A percentile compares a stretch with the other conserved stretches of the same genome.
Evolutionary conservation across 805 yeast species (phyloP).

Genomic region (Nakazawaea wickerhamii): DNA sequence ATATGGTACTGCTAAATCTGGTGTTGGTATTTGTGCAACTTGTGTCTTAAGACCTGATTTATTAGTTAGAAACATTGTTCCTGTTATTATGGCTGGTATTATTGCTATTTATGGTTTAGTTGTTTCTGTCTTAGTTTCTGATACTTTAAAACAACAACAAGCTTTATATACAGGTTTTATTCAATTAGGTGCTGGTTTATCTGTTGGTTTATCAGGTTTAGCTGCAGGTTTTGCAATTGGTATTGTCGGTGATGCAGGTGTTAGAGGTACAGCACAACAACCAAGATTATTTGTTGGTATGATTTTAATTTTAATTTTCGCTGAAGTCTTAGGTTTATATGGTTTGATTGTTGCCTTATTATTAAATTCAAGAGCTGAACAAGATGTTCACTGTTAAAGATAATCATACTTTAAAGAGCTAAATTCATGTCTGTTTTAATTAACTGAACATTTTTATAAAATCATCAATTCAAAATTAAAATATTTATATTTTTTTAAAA

Average conservation of each 20-base stretch:
- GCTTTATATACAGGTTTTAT: slow-evolving; percentile 96
- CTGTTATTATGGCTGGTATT: slow-evolving; percentile 99
- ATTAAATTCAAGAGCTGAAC: slow-evolving; percentile 96
- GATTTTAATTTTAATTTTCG: slow-evolving; percentile 97
- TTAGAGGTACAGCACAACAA: slow-evolving; percentile 96
- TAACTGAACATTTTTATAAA: no score
- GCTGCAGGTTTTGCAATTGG: slow-evolving; percentile 99
- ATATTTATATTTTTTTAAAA: no score
- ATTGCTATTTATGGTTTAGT: slow-evolving; percentile 98
- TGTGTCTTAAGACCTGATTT: slow-evolving; percentile 97
- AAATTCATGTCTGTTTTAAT: no score
- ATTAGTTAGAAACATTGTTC: slow-evolving; percentile 88
- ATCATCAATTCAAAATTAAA: no score
- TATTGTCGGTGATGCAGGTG: slow-evolving; percentile 99
- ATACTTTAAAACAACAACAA: slow-evolving; percentile 81
- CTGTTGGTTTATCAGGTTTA: slow-evolving; percentile 94
- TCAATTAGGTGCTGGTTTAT: slow-evolving; percentile 96
- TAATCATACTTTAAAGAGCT: not conserved
- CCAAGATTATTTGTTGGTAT: slow-evolving; percentile 98
- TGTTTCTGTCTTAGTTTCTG: slow-evolving; percentile 91
- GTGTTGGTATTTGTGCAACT: slow-evolving; percentile 99
- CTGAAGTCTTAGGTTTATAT: slow-evolving; percentile 97
- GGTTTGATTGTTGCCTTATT: slow-evolving; percentile 97
- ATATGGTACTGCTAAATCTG: slow-evolving; percentile 98
- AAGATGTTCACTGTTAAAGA: slow-evolving; percentile 74